phyloP scores from a whole-genome alignment of 192 early-diverging fungal genomes.

The Anaeromyces robustus region DNA sequence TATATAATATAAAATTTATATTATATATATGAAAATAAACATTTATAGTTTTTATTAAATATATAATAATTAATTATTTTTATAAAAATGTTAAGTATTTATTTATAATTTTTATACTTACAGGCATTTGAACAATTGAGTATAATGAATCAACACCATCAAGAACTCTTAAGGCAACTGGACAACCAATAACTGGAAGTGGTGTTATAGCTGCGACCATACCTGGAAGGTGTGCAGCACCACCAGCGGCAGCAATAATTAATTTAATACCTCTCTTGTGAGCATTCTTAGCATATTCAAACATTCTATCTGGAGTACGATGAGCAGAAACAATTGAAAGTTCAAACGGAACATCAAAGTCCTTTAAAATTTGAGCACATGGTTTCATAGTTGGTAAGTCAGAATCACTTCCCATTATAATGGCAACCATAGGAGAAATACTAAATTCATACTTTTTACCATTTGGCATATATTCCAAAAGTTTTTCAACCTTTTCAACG shows the following conservation, averaged over 20 bases:
- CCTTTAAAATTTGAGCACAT: constrained; percentile 73
- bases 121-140: constrained; percentile 99
- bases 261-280: constrained; percentile 81
- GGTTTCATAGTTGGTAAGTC: constrained; percentile 89
- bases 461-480: constrained; percentile 30
- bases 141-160: constrained; percentile 95
- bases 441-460: constrained; percentile 4
- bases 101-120: constrained; percentile 22
- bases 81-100: background rate
- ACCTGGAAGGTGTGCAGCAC: constrained; percentile 95
- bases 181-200: constrained; percentile 95
- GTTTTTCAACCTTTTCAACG: constrained; percentile 35
- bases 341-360: constrained; percentile 88
- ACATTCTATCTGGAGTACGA: constrained; percentile 84
- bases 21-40: too few species aligned
- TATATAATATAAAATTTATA: background rate
- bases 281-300: constrained; percentile 78
- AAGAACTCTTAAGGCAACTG: constrained; percentile 77
- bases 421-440: constrained; percentile 66
- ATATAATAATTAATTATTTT: too few species aligned
- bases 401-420: constrained; percentile 99
- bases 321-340: constrained; percentile 95
- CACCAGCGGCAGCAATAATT: constrained; percentile 96
- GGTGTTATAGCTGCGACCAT: constrained; percentile 98
- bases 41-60: too few species aligned